phyloP scores from a whole-genome alignment of 2,329 filamentous ascomycete species.

The Camillea tinctor region DNA sequence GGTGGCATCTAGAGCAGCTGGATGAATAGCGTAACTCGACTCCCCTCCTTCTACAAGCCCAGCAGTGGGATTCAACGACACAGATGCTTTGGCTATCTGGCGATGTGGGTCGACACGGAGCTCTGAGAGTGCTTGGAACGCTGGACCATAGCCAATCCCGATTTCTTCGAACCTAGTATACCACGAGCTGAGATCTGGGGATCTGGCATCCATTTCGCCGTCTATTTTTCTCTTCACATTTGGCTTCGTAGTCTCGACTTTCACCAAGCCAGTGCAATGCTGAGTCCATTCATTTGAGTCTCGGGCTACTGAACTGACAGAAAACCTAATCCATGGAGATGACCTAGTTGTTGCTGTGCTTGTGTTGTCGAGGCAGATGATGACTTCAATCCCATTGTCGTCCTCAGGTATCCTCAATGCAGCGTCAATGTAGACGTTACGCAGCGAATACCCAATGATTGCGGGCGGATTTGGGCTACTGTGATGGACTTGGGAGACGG shows the following conservation, averaged over 20 bases:
- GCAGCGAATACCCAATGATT: constrained; percentile 3
- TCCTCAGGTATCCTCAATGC: constrained; percentile 10
- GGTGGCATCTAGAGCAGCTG: constrained; percentile 15
- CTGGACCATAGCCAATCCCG: constrained; percentile 11
- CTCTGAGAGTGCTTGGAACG: constrained; percentile 9
- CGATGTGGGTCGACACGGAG: constrained; percentile 5
- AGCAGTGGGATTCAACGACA: constrained; percentile 4
- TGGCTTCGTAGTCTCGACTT: constrained; percentile 3
- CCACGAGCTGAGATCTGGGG: constrained; percentile 2
- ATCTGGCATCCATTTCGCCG: neutral
- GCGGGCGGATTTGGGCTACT: neutral
- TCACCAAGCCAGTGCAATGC: constrained; percentile 15
- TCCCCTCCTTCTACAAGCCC: constrained; percentile 12
- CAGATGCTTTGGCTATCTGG: constrained; percentile 9
- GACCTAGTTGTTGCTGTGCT: neutral
- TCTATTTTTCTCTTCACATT: neutral
- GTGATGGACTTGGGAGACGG: neutral
- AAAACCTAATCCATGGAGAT: constrained; percentile 6
- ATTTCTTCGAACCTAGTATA: constrained; percentile 11
- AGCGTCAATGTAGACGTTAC: constrained; percentile 6
- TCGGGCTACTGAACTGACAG: constrained; percentile 5
- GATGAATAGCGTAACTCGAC: constrained; percentile 21
- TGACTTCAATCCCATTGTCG: constrained; percentile 12
- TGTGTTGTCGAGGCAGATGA: constrained; percentile 2
- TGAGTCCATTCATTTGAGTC: constrained; percentile 11